These are phyloP conservation scores for Phylloporus arenicola DNA, from an alignment of 768 basidiomycete genomes.

Conservation along the genomic window DNA sequence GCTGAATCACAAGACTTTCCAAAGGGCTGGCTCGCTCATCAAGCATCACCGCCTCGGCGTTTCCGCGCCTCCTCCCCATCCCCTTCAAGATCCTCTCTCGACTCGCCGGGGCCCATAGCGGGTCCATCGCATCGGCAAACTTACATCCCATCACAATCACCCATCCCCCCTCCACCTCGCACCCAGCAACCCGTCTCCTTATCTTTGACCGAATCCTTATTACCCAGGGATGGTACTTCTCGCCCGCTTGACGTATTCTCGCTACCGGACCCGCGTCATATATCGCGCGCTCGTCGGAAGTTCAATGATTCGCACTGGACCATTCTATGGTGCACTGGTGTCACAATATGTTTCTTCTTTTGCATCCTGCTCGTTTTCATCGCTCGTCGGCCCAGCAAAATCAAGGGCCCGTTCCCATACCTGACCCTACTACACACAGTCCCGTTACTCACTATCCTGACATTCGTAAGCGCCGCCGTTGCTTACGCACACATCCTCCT, in stretches of 20 bases:
- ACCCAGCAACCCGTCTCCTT: conserved; percentile 47
- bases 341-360: conserved; percentile 56
- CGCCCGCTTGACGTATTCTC: conserved; percentile 68
- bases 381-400: conserved; percentile 36
- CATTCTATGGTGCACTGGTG: conserved; percentile 54
- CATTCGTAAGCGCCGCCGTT: conserved; percentile 60
- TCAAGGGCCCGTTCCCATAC: conserved; percentile 44
- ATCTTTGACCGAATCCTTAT: conserved; percentile 72
- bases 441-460: conserved; percentile 69
- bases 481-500: conserved; percentile 75
- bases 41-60: conserved; percentile 54
- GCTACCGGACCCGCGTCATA: conserved; percentile 69
- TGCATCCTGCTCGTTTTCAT: conserved; percentile 63
- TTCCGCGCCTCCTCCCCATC: conserved; percentile 41
- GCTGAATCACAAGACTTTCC: conserved; percentile 40
- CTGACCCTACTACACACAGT: conserved; percentile 72
- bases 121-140: conserved; percentile 26
- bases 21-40: conserved; percentile 68
- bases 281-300: conserved; percentile 59
- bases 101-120: conserved; percentile 31
- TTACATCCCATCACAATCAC: conserved; percentile 36
- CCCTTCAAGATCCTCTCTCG: conserved; percentile 29
- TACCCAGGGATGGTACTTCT: conserved; percentile 64
- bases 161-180: conserved; percentile 38
- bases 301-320: conserved; percentile 75